Conservation (phyloP, 2,329 filamentous ascomycete species). For the Davidsoniella virescens region DNA sequence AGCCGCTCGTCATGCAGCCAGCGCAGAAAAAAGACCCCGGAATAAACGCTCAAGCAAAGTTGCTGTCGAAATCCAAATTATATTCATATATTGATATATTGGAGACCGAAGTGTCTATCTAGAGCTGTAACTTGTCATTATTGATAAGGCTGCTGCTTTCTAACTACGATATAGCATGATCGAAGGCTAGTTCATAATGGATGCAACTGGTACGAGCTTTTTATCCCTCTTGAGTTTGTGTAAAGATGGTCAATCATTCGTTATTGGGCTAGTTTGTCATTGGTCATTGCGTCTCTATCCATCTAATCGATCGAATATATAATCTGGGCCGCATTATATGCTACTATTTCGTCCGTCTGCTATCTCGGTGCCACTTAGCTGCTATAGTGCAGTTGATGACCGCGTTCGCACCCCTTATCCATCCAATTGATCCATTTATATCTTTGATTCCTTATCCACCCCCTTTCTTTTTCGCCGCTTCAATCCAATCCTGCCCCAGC, state of each 20-base stretch:
- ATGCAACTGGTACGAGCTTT: too few species aligned
- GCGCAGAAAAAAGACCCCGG: not conserved
- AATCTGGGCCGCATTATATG: not conserved
- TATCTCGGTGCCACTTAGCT: not conserved
- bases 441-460: conserved; percentile 3
- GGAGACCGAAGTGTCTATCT: too few species aligned
- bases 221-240: too few species aligned
- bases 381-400: not conserved
- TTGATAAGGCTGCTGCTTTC: too few species aligned
- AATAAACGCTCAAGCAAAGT: not conserved
- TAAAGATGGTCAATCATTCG: not conserved
- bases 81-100: too few species aligned
- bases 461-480: conserved; percentile 7
- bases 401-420: conserved; percentile 1
- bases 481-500: conserved; percentile 4
- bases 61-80: too few species aligned
- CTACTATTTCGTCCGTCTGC: not conserved
- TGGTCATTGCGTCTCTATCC: not conserved
- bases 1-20: not conserved
- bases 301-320: not conserved
- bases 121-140: too few species aligned
- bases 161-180: too few species aligned
- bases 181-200: too few species aligned
- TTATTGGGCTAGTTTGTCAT: too few species aligned
- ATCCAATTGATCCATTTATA: conserved; percentile 4